These are phyloP conservation scores for Penicillium verhagenii DNA, from an alignment of 495 filamentous ascomycete genomes.

Conservation along the genomic window DNA sequence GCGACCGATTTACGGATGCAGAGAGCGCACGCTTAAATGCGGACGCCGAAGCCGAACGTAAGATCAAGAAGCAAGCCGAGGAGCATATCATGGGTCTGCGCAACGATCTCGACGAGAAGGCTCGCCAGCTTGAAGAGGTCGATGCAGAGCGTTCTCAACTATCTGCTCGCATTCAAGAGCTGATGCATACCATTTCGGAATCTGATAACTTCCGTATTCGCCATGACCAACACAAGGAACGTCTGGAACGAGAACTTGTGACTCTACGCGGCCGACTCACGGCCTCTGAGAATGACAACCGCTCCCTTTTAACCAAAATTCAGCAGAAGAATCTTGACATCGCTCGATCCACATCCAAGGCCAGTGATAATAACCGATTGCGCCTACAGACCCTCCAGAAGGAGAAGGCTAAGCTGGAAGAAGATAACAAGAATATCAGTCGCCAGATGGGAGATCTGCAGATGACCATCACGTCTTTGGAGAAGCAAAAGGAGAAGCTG, in stretches of 20 bases:
- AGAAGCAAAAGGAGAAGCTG: constrained; percentile 96
- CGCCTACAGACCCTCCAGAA: constrained; percentile 73
- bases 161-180: constrained; percentile 70
- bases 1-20: constrained; percentile 75
- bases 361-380: constrained; percentile 79
- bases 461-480: constrained; percentile 76
- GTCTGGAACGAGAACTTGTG: constrained; percentile 86
- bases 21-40: constrained; percentile 84
- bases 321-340: constrained; percentile 98
- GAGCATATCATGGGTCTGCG: constrained; percentile 77
- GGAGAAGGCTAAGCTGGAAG: constrained; percentile 82
- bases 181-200: constrained; percentile 80
- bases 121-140: constrained; percentile 66
- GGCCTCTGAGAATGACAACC: constrained; percentile 96
- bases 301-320: constrained; percentile 90
- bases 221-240: constrained; percentile 90
- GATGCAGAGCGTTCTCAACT: constrained; percentile 75
- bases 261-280: constrained; percentile 87
- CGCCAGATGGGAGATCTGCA: constrained; percentile 89
- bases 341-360: constrained; percentile 82
- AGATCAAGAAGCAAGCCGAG: constrained; percentile 70
- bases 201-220: constrained; percentile 82
- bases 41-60: constrained; percentile 77
- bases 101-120: constrained; percentile 73
- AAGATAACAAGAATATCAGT: constrained; percentile 75